Evolutionary conservation across 23 red algal genomes (phyloP).

Genomic region (Pyropia haitanensis): DNA sequence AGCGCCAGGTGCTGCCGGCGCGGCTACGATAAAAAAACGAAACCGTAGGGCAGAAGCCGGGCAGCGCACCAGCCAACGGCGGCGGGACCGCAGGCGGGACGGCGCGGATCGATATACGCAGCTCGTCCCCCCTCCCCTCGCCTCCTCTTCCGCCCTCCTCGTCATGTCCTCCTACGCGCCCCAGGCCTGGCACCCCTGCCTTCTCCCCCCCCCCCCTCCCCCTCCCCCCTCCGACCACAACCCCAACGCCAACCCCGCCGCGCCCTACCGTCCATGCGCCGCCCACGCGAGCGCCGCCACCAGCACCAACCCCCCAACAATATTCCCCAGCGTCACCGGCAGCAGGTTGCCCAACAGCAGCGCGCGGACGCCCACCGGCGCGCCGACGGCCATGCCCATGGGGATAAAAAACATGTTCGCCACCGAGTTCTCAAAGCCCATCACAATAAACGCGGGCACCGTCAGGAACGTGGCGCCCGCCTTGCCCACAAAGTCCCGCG

Average conservation of each 20-base stretch:
- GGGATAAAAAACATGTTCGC: constrained; percentile 83
- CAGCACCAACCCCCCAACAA: constrained; percentile 38
- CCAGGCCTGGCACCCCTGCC: not conserved
- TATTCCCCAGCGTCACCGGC: constrained; percentile 72
- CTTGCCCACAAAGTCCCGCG: constrained; percentile 39
- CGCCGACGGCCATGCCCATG: constrained; percentile 52
- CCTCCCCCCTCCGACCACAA: not conserved
- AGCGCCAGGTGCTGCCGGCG: too few relatives aligned
- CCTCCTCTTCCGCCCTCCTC: too few relatives aligned
- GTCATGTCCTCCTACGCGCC: too few relatives aligned
- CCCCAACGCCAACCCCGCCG: not conserved
- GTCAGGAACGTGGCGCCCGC: constrained; percentile 34
- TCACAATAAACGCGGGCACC: constrained; percentile 45
- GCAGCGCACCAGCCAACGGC: too few relatives aligned
- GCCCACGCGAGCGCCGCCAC: constrained; percentile 23
- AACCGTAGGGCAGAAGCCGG: too few relatives aligned
- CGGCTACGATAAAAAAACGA: too few relatives aligned
- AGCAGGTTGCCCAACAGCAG: constrained; percentile 51
- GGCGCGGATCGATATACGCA: too few relatives aligned
- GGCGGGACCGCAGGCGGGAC: too few relatives aligned
- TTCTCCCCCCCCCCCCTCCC: not conserved
- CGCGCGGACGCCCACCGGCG: constrained; percentile 22
- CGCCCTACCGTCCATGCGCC: constrained; percentile 24
- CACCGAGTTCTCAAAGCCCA: constrained; percentile 63
- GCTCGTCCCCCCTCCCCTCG: too few relatives aligned